Conservation (phyloP, 352 stramenopile genomes). For the Thalassiosira mediterranea region DNA sequence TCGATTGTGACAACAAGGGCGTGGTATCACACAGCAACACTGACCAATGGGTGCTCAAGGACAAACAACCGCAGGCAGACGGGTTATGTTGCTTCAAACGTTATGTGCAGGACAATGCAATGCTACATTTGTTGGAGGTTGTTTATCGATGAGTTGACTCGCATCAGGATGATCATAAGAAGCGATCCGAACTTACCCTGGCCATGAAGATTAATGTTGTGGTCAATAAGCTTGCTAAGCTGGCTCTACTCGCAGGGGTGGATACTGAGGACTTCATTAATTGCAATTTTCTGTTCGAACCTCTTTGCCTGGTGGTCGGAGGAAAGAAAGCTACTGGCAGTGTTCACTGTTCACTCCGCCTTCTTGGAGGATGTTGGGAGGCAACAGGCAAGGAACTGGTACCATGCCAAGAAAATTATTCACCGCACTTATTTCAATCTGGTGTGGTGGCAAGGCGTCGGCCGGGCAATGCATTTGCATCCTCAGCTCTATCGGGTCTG, state of each 20-base stretch:
- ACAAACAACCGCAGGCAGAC: constrained; percentile 37
- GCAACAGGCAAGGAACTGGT: not conserved
- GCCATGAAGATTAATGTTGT: constrained; percentile 4
- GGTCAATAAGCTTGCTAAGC: not conserved
- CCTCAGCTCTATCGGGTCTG: constrained; percentile 16
- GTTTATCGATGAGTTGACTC: not conserved
- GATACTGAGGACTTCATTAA: not conserved
- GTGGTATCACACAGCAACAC: constrained; percentile 30
- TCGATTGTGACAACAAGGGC: constrained; percentile 2
- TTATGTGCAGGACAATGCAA: not conserved
- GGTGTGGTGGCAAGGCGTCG: constrained; percentile 29
- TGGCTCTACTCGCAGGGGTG: not conserved
- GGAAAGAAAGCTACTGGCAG: constrained; percentile 8
- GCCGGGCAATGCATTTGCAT: constrained; percentile 4
- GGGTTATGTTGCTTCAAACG: constrained; percentile 4
- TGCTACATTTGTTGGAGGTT: not conserved
- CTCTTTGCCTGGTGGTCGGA: not conserved
- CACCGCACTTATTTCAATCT: constrained; percentile 8
- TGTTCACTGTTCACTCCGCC: not conserved
- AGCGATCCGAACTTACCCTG: not conserved
- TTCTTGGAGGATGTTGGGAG: constrained; percentile 10
- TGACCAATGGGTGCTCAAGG: not conserved
- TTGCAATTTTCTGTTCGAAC: constrained; percentile 22
- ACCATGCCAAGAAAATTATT: constrained; percentile 11
- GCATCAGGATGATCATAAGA: constrained; percentile 19